phyloP scores from a whole-genome alignment of 2,329 filamentous ascomycete genomes.

The Cercospora sp. region DNA sequence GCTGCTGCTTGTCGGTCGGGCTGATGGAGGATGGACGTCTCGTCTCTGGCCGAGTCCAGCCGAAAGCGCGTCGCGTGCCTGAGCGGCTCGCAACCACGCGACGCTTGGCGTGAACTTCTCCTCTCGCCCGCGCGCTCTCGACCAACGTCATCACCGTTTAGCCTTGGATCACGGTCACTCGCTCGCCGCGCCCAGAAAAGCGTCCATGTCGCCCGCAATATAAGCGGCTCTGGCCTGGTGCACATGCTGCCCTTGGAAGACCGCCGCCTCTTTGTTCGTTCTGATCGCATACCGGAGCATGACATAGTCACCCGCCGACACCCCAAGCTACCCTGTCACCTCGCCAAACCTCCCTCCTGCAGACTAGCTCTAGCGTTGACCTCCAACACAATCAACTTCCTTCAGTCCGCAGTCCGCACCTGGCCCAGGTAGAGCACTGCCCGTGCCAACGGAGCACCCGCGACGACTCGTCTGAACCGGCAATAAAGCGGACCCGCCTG shows the following conservation, averaged over 20 bases:
- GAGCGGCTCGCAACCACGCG: background rate
- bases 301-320: background rate
- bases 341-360: slow-evolving; percentile 20
- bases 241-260: background rate
- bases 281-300: background rate
- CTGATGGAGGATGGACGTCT: slow-evolving; percentile 1
- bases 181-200: background rate
- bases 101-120: background rate
- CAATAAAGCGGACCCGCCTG: slow-evolving; percentile 1
- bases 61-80: background rate
- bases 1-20: background rate
- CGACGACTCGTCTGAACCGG: slow-evolving; percentile 6
- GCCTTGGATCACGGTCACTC: background rate
- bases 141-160: slow-evolving; percentile 1
- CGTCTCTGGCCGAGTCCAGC: background rate
- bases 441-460: slow-evolving; percentile 11
- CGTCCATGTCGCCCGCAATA: background rate
- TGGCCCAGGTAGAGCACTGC: background rate
- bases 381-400: slow-evolving; percentile 22
- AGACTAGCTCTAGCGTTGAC: slow-evolving; percentile 21
- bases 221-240: background rate
- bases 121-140: background rate
- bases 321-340: slow-evolving; percentile 1
- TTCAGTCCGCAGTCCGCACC: slow-evolving; percentile 32
- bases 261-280: background rate